Conservation (phyloP, 352 stramenopile species). For the Aphanomyces cochlioides region DNA sequence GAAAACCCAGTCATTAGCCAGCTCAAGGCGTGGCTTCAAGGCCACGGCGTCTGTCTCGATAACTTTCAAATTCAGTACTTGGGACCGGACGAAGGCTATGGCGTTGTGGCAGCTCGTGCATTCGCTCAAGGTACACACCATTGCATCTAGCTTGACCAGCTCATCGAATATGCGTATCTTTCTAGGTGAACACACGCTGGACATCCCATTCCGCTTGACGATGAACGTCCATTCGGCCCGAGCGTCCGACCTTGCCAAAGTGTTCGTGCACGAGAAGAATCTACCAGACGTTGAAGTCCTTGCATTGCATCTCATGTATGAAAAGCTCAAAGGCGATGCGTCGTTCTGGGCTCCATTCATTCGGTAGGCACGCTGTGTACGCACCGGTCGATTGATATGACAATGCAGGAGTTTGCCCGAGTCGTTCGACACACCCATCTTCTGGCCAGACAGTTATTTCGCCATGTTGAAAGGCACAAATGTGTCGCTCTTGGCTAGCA, state of each 20-base stretch:
- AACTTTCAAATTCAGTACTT: conserved; percentile 46
- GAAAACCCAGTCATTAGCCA: not conserved
- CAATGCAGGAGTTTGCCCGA: conserved; percentile 36
- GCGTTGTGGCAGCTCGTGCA: conserved; percentile 45
- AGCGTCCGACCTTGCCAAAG: conserved; percentile 41
- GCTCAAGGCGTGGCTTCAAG: conserved; percentile 12
- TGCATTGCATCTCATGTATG: conserved; percentile 58
- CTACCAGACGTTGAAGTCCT: conserved; percentile 51
- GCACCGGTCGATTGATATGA: not conserved
- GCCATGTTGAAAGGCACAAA: conserved; percentile 51
- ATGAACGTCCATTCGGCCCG: conserved; percentile 49
- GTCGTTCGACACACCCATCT: conserved; percentile 56
- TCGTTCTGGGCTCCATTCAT: conserved; percentile 62
- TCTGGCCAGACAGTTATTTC: conserved; percentile 48
- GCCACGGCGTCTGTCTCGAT: conserved; percentile 19
- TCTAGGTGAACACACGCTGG: conserved; percentile 43
- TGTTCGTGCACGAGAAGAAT: conserved; percentile 43
- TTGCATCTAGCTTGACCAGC: not conserved
- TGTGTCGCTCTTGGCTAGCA: conserved; percentile 49
- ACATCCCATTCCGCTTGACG: conserved; percentile 49
- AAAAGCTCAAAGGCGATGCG: conserved; percentile 40
- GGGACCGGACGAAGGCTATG: conserved; percentile 43
- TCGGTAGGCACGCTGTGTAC: conserved; percentile 28
- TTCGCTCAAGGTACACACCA: conserved; percentile 31
- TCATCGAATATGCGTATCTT: not conserved